These are phyloP conservation scores for Talaromyces wortmannii DNA, from an alignment of 495 filamentous ascomycete species.

Conservation along the genomic window DNA sequence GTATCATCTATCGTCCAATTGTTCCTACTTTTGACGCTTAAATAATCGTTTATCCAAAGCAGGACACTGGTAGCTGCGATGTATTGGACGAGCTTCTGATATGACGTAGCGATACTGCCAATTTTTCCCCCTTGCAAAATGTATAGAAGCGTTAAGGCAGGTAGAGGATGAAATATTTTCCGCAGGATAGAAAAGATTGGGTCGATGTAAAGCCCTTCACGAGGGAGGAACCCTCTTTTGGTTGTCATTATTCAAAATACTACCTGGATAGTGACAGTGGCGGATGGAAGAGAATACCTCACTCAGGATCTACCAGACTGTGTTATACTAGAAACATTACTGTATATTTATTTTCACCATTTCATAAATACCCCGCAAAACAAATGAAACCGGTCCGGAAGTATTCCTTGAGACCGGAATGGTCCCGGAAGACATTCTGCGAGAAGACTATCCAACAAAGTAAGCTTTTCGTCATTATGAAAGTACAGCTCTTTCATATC, in stretches of 20 bases:
- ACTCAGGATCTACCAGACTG: neutral
- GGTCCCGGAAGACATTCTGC: neutral
- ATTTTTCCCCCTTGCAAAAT: neutral
- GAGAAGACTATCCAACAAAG: too few relatives aligned
- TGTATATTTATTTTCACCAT: neutral
- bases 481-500: too few relatives aligned
- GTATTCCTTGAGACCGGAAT: neutral
- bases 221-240: conserved; percentile 5
- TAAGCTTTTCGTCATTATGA: too few relatives aligned
- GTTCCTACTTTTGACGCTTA: conserved; percentile 27
- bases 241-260: neutral
- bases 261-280: neutral
- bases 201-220: conserved; percentile 15
- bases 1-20: conserved; percentile 44
- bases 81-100: neutral
- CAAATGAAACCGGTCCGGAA: neutral
- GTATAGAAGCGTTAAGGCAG: neutral
- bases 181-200: neutral
- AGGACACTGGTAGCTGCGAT: conserved; percentile 1
- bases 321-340: neutral
- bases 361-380: neutral
- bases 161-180: conserved; percentile 9
- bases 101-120: neutral
- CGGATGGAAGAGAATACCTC: neutral
- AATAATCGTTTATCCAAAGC: conserved; percentile 11